Evolutionary conservation across 352 stramenopile genomes (phyloP), one percentile per base, ranked within the genome.

Genomic region (Globisporangium echinulatum): DNA sequence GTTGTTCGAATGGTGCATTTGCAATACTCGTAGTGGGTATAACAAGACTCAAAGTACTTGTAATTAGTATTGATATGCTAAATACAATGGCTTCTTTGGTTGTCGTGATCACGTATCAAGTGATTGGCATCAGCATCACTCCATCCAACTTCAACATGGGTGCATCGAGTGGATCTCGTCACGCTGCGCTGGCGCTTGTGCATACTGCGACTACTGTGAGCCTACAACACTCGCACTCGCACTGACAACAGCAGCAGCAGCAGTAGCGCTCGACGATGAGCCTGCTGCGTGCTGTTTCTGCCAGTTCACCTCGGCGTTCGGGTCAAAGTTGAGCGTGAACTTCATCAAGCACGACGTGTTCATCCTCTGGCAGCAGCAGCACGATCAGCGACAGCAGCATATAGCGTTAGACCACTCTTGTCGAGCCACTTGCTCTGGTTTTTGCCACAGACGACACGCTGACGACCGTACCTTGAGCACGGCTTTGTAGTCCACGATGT

Each of bases 271-370:
- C 10, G 7, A 33, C 15, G 8, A 46, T 5, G 15, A 15, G 42
- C 42, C 5, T 33, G 46, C 14, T 7, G 9, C 14, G 46, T 49
- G 5, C 17, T 61, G 46, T 11, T 66, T 69, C 5, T 64, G 66
- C 72, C 73, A 79, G 43, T 85, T 77, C 33, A 87, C 58, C 52
- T 87, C 74, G 0, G 82, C 76, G 37, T 85, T 75, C 37, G 68
- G 63, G 58, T 87, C 79, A 53, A 79, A 92, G 52, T 92, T 92
- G 43, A 88, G 68, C 11, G 75, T 72, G 62, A 88, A 88, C 69
- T 92, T 92, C 75, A 92, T 85, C 43, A 92, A 61, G 7, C 77
- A 78, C 25, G 63, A 67, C 5, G 70, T 70, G 64, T 90, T 92
- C 68, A 92, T 79, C 72, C 74, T 77, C 82, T 92, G 46, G 9